Evolutionary conservation across 495 filamentous ascomycete genomes (phyloP), one percentile per base, ranked within the genome.

Genomic region (Wilcoxina mikolae): DNA sequence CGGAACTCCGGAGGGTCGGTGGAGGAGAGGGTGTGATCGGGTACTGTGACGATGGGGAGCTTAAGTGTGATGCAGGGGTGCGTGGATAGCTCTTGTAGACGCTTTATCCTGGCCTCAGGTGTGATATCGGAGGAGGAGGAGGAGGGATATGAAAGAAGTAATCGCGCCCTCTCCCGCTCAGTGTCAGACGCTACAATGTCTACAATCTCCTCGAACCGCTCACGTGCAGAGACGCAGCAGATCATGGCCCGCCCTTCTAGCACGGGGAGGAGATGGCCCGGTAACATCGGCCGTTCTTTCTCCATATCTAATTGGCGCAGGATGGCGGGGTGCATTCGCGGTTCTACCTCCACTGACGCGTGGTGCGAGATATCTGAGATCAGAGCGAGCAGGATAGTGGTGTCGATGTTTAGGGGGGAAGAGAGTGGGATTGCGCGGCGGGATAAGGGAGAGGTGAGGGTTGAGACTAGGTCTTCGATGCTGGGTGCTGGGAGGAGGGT

Each of bases 361-460:
- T 64, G 64, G 53, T 73, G 69, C 20, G 70, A 70, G 9, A 73
- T 57, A 50, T 73, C 71, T 0, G 69, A 68, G 18, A 68, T 60
- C 0, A 73, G 59, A 2, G 71, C 62, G 0, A 71, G 57, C 3
- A 73, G 62, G 28, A 65, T 69, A 24, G 68, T 69, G 2, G 67
- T 68, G 55, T 73, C 70, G 25, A 72, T 65, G 56, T 73, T 71
- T 12, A 69, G 51, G 0, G 61, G 59, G 3, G 60, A 51, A 0
- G 69, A 69, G 44, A 70, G 29, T 11, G 52, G 59, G 11, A 25
- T 22, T 9, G 33, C 27, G 33, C 50, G 50, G 12, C 50, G 50
- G 28, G 28, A 10, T 2, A 42, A 24, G 5, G 50, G 50, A n/a
- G 50, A 39, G 3, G 15, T 18, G 50, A 53, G 11, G 50, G 17